A percentile compares a stretch with the other conserved stretches of the same genome.
phyloP scores from a whole-genome alignment of 345 rosid genomes.

The Cardamine occulta region DNA sequence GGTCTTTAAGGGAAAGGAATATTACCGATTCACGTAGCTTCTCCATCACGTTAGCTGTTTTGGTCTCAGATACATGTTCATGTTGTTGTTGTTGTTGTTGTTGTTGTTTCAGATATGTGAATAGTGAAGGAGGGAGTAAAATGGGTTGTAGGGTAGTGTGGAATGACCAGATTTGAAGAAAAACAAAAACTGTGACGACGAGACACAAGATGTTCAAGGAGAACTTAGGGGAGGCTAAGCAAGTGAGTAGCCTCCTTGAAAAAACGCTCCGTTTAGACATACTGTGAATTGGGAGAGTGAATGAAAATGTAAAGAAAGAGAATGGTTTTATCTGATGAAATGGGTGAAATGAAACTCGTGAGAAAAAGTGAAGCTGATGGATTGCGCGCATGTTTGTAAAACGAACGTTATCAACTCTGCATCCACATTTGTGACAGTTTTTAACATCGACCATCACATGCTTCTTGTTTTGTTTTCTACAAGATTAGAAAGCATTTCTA shows the following conservation, averaged over 20 bases:
- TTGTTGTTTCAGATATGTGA: slow-evolving; percentile 20
- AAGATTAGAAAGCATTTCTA: background rate
- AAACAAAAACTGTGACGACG: slow-evolving; percentile 30
- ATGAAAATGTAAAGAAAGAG: slow-evolving; percentile 2
- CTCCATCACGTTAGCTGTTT: slow-evolving; percentile 34
- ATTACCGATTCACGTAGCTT: slow-evolving; percentile 59
- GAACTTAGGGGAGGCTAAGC: slow-evolving; percentile 26
- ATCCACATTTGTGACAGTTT: background rate
- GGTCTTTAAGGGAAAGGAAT: slow-evolving; percentile 71
- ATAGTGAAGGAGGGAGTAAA: slow-evolving; percentile 30
- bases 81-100: background rate
- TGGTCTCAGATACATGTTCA: background rate
- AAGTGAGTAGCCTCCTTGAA: slow-evolving; percentile 9
- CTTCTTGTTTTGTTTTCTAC: slow-evolving; percentile 15
- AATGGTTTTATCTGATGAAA: slow-evolving; percentile 9
- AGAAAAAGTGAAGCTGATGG: slow-evolving; percentile 12
- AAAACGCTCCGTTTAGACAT: slow-evolving; percentile 27
- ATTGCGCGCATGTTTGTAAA: slow-evolving; percentile 20
- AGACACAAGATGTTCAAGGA: slow-evolving; percentile 24
- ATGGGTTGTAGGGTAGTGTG: slow-evolving; percentile 25
- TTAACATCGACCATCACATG: slow-evolving; percentile 18
- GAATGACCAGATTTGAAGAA: slow-evolving; percentile 38
- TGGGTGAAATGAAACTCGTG: slow-evolving; percentile 33
- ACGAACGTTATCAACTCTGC: slow-evolving; percentile 4
- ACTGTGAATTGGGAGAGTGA: background rate